Percentiles rank a stretch among this genome's conserved stretches.
phyloP scores from a whole-genome alignment of 202 grass and related monocot species.

The Dendrocalamus latiflorus region DNA sequence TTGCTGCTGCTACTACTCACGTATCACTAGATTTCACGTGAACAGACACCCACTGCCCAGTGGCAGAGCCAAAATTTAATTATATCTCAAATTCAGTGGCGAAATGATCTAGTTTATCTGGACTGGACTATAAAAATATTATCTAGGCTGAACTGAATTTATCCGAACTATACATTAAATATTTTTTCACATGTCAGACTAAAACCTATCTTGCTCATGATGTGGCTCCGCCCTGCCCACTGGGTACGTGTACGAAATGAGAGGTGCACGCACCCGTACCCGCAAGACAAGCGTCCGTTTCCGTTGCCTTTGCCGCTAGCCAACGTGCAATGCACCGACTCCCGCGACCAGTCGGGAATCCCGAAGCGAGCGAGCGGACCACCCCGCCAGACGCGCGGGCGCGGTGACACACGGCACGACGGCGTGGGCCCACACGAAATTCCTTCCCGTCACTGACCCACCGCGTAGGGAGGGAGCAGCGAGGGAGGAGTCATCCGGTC shows the following conservation, averaged over 20 bases:
- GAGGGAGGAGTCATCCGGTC: neutral
- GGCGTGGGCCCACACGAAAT: neutral
- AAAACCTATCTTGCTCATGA: no score
- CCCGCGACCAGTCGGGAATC: neutral
- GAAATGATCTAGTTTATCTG: no score
- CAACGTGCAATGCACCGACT: slow-evolving; percentile 17
- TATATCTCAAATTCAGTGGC: rapidly evolving
- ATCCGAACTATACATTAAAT: no score
- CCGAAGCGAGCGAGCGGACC: neutral
- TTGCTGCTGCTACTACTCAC: no score
- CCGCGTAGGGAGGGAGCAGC: neutral
- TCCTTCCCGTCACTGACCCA: neutral
- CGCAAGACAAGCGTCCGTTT: neutral
- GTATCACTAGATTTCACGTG: neutral
- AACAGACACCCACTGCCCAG: neutral
- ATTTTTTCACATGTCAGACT: no score
- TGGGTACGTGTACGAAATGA: neutral
- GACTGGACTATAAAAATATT: no score
- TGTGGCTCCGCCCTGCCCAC: no score
- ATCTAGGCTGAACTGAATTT: no score
- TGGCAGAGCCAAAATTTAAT: no score
- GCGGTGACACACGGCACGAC: neutral
- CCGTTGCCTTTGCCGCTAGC: neutral
- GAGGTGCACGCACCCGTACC: slow-evolving; percentile 14
- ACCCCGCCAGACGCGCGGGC: neutral